Evolutionary conservation across 1,284 basidiomycete species (phyloP).

Genomic region (Microbotryum silenes-acaulis): DNA sequence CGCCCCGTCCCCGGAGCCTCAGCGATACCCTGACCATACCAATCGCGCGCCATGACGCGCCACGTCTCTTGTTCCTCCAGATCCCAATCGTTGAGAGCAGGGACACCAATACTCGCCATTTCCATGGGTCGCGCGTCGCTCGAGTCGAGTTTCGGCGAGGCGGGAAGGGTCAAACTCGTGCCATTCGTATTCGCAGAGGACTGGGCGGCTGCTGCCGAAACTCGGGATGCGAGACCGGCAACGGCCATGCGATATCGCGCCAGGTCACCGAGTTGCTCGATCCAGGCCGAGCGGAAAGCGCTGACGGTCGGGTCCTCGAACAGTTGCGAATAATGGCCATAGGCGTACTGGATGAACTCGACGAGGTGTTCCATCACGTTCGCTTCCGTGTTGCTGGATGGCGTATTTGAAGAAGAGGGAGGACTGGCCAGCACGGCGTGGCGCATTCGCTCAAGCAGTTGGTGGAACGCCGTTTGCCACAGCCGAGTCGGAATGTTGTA

Average conservation of each 20-base stretch:
- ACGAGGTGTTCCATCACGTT: slow-evolving; percentile 61
- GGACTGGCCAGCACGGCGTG: slow-evolving; percentile 55
- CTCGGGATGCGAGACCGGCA: slow-evolving; percentile 42
- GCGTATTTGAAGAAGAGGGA: background rate
- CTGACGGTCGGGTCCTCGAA: slow-evolving; percentile 70
- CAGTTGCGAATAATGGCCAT: slow-evolving; percentile 83
- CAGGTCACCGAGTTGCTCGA: slow-evolving; percentile 91
- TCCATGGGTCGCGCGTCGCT: slow-evolving; percentile 43
- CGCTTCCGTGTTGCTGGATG: slow-evolving; percentile 2
- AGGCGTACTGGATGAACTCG: slow-evolving; percentile 90
- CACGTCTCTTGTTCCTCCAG: slow-evolving; percentile 89
- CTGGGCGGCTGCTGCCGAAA: slow-evolving; percentile 27
- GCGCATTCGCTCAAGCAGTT: slow-evolving; percentile 79
- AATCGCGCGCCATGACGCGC: slow-evolving; percentile 79
- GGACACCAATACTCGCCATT: slow-evolving; percentile 65
- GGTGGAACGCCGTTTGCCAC: slow-evolving; percentile 87
- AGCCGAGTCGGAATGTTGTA: slow-evolving; percentile 91
- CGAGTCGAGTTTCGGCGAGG: slow-evolving; percentile 56
- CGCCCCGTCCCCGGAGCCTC: slow-evolving; percentile 86
- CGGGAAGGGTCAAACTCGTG: slow-evolving; percentile 13
- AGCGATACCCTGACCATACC: slow-evolving; percentile 81
- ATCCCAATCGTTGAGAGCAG: slow-evolving; percentile 76
- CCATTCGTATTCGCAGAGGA: slow-evolving; percentile 2
- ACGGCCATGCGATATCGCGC: slow-evolving; percentile 91
- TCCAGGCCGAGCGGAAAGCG: slow-evolving; percentile 73